Conservation (phyloP, 2,329 filamentous ascomycete genomes). For the Colletotrichum simmondsii region DNA sequence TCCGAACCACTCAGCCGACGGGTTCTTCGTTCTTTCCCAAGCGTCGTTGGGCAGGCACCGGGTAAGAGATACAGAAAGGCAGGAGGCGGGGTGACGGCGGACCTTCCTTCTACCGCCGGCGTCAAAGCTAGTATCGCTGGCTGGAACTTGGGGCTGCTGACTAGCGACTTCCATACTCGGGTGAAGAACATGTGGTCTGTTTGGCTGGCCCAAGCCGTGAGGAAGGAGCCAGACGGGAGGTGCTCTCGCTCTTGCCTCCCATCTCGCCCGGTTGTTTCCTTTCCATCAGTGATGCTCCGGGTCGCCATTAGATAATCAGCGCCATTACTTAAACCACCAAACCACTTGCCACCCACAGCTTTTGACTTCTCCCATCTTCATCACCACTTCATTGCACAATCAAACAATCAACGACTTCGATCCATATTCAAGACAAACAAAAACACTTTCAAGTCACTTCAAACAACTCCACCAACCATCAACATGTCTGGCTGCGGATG, state of each 20-base stretch:
- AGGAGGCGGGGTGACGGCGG: not conserved
- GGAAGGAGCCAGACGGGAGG: not conserved
- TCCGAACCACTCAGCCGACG: not conserved
- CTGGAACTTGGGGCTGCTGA: not conserved
- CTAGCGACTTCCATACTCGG: not conserved
- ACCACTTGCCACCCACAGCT: not conserved
- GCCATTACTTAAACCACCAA: slow-evolving; percentile 15
- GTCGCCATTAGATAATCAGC: slow-evolving; percentile 26
- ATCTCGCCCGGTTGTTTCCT: not conserved
- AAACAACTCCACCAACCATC: slow-evolving; percentile 33
- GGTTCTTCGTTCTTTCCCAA: not conserved
- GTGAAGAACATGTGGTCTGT: slow-evolving; percentile 14
- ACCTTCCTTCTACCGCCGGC: slow-evolving; percentile 6
- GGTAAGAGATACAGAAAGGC: not conserved
- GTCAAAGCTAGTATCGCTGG: slow-evolving; percentile 13
- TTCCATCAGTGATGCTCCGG: not conserved
- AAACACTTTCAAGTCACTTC: not conserved
- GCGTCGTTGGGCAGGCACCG: not conserved
- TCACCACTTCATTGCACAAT: slow-evolving; percentile 8
- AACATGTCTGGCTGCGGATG: slow-evolving; percentile 57
- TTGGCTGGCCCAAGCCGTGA: slow-evolving; percentile 4
- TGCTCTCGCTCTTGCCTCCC: not conserved
- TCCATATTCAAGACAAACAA: not conserved
- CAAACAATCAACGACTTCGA: not conserved
- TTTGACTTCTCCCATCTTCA: not conserved